phyloP scores from a whole-genome alignment of 2,329 filamentous ascomycete genomes.

The Beauveria pseudobassiana region DNA sequence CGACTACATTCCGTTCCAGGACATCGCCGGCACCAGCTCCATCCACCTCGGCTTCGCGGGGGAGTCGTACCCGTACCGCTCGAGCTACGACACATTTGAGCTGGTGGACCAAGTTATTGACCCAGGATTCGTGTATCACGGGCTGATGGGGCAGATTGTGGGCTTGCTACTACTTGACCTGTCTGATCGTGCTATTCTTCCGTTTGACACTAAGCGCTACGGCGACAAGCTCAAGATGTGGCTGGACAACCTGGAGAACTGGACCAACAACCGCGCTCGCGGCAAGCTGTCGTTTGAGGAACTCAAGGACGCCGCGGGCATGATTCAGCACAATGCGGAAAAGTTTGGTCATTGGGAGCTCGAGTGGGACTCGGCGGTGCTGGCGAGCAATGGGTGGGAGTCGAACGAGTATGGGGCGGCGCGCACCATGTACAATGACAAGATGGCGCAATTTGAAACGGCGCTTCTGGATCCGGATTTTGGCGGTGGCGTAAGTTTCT shows the following conservation, averaged over 20 bases:
- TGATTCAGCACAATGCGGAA: constrained; percentile 42
- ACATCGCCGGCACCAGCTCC: constrained; percentile 81
- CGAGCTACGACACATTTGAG: constrained; percentile 83
- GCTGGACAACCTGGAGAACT: constrained; percentile 58
- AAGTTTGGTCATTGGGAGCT: constrained; percentile 70
- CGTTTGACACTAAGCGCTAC: constrained; percentile 73
- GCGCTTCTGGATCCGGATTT: constrained; percentile 68
- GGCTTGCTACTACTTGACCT: constrained; percentile 79
- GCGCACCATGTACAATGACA: constrained; percentile 69
- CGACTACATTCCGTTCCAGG: constrained; percentile 86
- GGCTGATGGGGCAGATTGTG: constrained; percentile 69
- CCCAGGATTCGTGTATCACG: constrained; percentile 75
- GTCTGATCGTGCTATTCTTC: constrained; percentile 70
- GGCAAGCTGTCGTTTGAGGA: constrained; percentile 23
- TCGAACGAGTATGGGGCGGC: constrained; percentile 57
- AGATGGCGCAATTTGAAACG: constrained; percentile 75
- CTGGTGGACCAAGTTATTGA: constrained; percentile 79
- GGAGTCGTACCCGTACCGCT: constrained; percentile 62
- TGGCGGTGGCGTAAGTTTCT: constrained; percentile 62
- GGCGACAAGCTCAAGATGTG: constrained; percentile 57
- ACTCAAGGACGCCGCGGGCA: constrained; percentile 48
- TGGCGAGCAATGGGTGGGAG: constrained; percentile 69
- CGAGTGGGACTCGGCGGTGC: constrained; percentile 66
- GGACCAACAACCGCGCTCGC: constrained; percentile 40
- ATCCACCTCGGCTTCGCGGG: constrained; percentile 77